phyloP scores from a whole-genome alignment of 371 early-diverging fungal species.

The Cladochytrium tenue region DNA sequence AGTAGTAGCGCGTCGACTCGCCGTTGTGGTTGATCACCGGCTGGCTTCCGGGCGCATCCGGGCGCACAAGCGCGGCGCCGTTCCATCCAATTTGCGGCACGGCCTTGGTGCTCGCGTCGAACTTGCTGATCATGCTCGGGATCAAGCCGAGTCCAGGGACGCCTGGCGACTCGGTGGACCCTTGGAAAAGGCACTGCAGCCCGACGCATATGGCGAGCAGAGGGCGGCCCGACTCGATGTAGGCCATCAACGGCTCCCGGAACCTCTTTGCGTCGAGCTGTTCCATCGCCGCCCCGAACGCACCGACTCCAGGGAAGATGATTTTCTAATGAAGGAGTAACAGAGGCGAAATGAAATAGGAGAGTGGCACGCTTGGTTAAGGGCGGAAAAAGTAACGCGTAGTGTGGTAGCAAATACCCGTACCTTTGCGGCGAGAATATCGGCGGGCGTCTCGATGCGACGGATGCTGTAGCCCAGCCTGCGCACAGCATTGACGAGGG shows the following conservation, averaged over 20 bases:
- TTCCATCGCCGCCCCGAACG: conserved; percentile 89
- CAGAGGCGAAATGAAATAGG: too few relatives aligned
- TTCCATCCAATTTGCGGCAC: conserved; percentile 99
- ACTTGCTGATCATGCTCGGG: conserved; percentile 69
- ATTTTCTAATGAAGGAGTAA: conserved; percentile 83
- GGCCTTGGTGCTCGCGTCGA: conserved; percentile 60
- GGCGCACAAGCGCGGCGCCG: conserved; percentile 41
- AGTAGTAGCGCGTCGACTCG: conserved; percentile 75
- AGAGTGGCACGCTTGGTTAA: background rate
- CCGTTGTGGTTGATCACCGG: conserved; percentile 33
- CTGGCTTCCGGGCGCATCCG: background rate
- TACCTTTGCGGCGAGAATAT: conserved; percentile 87
- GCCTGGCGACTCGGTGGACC: conserved; percentile 83
- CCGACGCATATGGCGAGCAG: conserved; percentile 98
- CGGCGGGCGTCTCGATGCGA: conserved; percentile 69
- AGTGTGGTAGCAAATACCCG: background rate
- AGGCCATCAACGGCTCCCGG: conserved; percentile 77
- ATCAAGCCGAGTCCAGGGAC: conserved; percentile 86
- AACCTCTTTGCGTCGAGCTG: conserved; percentile 75
- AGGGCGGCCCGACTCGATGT: conserved; percentile 80
- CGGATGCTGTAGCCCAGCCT: conserved; percentile 83
- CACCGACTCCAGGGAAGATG: conserved; percentile 97
- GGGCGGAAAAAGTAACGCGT: background rate
- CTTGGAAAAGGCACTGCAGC: conserved; percentile 92
- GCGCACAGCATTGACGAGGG: conserved; percentile 90